Base-by-base conservation (phyloP, 805 yeast species). In the Ogataea kodamae region DNA sequence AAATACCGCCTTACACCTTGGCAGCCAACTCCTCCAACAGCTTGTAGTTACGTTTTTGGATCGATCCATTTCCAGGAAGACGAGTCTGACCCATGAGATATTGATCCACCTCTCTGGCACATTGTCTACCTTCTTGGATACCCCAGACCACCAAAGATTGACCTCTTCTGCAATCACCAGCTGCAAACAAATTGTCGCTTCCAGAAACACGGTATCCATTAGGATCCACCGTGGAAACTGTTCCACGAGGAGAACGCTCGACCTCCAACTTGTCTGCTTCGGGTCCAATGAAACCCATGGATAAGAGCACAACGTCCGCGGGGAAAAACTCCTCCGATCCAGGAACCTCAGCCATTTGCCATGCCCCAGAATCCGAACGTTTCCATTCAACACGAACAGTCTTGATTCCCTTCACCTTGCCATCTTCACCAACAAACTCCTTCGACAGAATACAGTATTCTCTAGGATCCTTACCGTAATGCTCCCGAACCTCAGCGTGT, bases 131-230 rank as follows among this genome's bases (percentile, higher is more conserved):
- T 67, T 90, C 98, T 67, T 92, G 97, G 50, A 90, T 90, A 67
- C 97, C 98, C 97, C 97, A 92, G 36, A 90, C 98, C 60, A 90
- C 90, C 61, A 90, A 75, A 2, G 96, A 86, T 70, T 90, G 98
- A 18, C 98, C 98, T 67, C 97, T 81, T 72, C 98, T 83, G 68
- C 97, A 92, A 64, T 90, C 98, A 65, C 98, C 98, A 31, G 97
- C 97, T 30, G 96, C 86, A 55, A 89, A 90, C 41, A 88, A 55
- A 50, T 87, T 88, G 40, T 71, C 82, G 25, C 63, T 70, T 9
- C 65, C 65, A 20, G 64, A 61, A 37, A 86, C 88, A 41, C 74
- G 70, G 73, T 90, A 90, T 38, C 74, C 76, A 40, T 67, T 65
- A 12, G 80, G 68, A 46, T 71, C 72, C 22, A 72, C 61, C 10